A percentile compares a stretch with the other conserved stretches of the same genome.
Conservation (phyloP, 495 filamentous ascomycete species). For the Penicillium cataractarum region DNA sequence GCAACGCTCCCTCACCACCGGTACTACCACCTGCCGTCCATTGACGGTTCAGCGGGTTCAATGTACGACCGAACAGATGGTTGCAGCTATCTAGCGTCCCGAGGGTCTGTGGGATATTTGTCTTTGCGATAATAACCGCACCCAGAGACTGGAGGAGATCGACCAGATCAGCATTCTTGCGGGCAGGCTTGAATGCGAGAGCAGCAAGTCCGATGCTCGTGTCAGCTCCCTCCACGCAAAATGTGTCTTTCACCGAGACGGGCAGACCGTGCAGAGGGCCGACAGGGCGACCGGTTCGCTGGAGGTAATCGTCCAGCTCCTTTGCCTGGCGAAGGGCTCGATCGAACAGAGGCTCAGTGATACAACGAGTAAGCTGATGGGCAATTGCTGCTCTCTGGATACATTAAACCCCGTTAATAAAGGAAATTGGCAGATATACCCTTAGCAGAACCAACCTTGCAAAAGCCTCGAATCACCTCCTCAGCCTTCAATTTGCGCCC, state of each 20-base stretch:
- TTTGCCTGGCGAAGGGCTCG: slow-evolving; percentile 60
- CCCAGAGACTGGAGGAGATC: slow-evolving; percentile 45
- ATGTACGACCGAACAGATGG: slow-evolving; percentile 59
- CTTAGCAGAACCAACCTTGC: slow-evolving; percentile 47
- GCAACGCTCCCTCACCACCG: slow-evolving; percentile 68
- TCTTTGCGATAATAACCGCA: slow-evolving; percentile 67
- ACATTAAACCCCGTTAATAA: neutral
- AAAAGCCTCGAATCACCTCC: slow-evolving; percentile 62
- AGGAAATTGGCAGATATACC: too few relatives aligned
- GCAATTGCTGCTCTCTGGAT: slow-evolving; percentile 58
- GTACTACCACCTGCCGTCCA: slow-evolving; percentile 64
- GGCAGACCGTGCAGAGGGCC: slow-evolving; percentile 73
- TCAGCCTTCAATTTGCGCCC: slow-evolving; percentile 51
- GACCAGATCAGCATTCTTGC: slow-evolving; percentile 46
- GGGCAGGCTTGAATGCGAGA: slow-evolving; percentile 53
- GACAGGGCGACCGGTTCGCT: slow-evolving; percentile 48
- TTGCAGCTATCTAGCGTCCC: slow-evolving; percentile 44
- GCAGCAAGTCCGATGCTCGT: slow-evolving; percentile 62
- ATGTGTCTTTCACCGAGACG: slow-evolving; percentile 67
- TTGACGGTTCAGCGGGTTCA: slow-evolving; percentile 64
- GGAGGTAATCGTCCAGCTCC: slow-evolving; percentile 58
- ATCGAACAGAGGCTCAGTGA: slow-evolving; percentile 69
- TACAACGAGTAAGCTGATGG: slow-evolving; percentile 65
- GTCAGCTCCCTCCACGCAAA: slow-evolving; percentile 62
- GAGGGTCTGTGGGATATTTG: slow-evolving; percentile 63